phyloP scores from a whole-genome alignment of 768 basidiomycete species.

The Podaxis mareebaensis region DNA sequence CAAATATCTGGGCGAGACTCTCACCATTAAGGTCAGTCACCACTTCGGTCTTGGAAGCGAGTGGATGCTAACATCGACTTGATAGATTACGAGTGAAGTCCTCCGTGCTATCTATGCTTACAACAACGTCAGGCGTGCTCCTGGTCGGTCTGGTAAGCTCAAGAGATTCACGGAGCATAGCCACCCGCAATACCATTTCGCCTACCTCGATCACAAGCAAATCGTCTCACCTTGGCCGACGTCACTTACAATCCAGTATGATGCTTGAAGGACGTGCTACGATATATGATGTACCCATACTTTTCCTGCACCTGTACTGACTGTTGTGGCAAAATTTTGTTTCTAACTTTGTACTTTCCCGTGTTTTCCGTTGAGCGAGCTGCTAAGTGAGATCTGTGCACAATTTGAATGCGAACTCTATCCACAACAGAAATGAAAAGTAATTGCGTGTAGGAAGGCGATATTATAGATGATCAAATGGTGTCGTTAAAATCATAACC shows the following conservation, averaged over 20 bases:
- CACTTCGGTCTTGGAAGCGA: neutral
- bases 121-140: slow-evolving; percentile 62
- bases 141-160: slow-evolving; percentile 65
- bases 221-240: slow-evolving; percentile 66
- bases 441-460: neutral
- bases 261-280: neutral
- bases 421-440: neutral
- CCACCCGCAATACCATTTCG: slow-evolving; percentile 48
- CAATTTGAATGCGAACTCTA: neutral
- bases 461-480: neutral
- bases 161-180: slow-evolving; percentile 54
- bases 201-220: slow-evolving; percentile 56
- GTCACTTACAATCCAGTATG: slow-evolving; percentile 60
- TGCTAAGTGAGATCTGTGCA: neutral
- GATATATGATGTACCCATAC: neutral
- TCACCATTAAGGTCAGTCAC: slow-evolving; percentile 52
- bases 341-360: neutral
- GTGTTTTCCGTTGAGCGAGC: neutral
- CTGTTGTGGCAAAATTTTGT: neutral
- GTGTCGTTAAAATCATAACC: slow-evolving; percentile 1
- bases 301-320: neutral
- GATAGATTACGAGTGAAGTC: slow-evolving; percentile 56
- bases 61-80: neutral
- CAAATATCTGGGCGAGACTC: slow-evolving; percentile 44
- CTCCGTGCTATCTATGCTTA: slow-evolving; percentile 65